Base-by-base conservation (phyloP, 768 basidiomycete genomes). In the Phanerochaete carnosa region DNA sequence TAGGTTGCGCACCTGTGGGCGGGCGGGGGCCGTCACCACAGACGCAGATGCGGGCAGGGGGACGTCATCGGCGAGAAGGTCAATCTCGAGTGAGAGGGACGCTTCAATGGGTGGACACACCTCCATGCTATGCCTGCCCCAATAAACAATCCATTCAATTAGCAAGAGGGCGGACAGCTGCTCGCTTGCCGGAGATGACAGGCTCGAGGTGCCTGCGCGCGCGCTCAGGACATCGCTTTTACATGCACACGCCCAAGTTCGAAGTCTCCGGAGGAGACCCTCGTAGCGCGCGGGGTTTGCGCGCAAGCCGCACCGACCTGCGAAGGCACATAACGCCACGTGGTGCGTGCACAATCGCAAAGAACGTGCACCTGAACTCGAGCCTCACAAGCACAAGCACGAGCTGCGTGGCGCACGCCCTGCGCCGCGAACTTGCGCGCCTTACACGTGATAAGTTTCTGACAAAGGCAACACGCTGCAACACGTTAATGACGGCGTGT, bases 401-500 rank as follows among this genome's bases (percentile, higher is more conserved):
- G n/a, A n/a, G n/a, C n/a, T n/a, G n/a, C n/a, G n/a, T n/a, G n/a
- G n/a, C 86, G 80, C 53, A 83, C 76, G 30, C 79, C 78, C 71
- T 99, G 95, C 1, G 80, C 69, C 39, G 81, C 70, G 76, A 88
- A 96, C 73, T 96, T 98, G 52, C 91, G 85, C 2, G 92, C 85
- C 75, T 95, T 95, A 37, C 95, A 86, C 1, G 91, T 86, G 49
- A 87, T 83, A 61, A 90, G 91, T 87, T 97, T 97, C 86, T 93
- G 45, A 7, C 35, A 2, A n/a, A 3, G 32, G 22, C 19, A 33
- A 2, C 4, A 2, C n/a, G 30, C 16, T n/a, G n/a, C n/a, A n/a
- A 4, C 7, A 16, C 30, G 15, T 35, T 7, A 7, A 15, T 35
- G 8, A 15, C 15, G 15, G 15, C 15, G 33, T 15, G 33, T 35